These are phyloP conservation scores for Byssothecium circinans DNA, from an alignment of 2,329 filamentous ascomycete species.

Conservation along the genomic window DNA sequence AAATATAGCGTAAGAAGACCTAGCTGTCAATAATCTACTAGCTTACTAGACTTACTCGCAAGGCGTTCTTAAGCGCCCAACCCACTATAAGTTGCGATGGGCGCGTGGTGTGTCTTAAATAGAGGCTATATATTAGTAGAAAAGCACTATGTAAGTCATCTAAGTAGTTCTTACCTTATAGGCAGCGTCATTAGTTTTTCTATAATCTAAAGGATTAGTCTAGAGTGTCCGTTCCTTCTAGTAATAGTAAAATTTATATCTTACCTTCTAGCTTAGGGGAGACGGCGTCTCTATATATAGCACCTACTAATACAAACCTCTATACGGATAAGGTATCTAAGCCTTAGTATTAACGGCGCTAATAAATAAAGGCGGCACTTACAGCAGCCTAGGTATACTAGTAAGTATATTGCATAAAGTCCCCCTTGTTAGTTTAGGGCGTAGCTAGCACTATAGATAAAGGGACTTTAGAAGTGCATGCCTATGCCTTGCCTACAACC, in stretches of 20 bases:
- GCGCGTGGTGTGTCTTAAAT: slow-evolving; percentile 3
- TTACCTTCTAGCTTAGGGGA: slow-evolving; percentile 1
- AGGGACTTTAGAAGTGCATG: not conserved
- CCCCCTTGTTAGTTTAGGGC: not conserved
- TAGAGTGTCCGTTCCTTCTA: slow-evolving; percentile 2
- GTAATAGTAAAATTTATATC: not conserved
- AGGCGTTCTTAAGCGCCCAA: slow-evolving; percentile 1
- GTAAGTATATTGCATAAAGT: not conserved
- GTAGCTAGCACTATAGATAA: not conserved
- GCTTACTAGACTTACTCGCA: not conserved
- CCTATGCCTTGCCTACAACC: slow-evolving; percentile 1
- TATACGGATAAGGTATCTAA: not conserved
- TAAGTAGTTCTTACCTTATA: not conserved
- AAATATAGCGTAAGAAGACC: slow-evolving; percentile 1
- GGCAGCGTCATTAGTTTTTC: not conserved
- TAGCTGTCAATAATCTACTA: not conserved
- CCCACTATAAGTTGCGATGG: not conserved
- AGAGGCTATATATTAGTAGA: not conserved
- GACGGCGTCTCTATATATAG: not conserved
- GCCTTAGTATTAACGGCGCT: not conserved
- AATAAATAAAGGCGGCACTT: not conserved
- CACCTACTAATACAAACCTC: not conserved
- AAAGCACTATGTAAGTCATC: not conserved
- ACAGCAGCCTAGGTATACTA: not conserved
- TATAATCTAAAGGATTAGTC: slow-evolving; percentile 1